Evolutionary conservation across 768 basidiomycete genomes (phyloP).

Genomic region (Leccinum boreale): DNA sequence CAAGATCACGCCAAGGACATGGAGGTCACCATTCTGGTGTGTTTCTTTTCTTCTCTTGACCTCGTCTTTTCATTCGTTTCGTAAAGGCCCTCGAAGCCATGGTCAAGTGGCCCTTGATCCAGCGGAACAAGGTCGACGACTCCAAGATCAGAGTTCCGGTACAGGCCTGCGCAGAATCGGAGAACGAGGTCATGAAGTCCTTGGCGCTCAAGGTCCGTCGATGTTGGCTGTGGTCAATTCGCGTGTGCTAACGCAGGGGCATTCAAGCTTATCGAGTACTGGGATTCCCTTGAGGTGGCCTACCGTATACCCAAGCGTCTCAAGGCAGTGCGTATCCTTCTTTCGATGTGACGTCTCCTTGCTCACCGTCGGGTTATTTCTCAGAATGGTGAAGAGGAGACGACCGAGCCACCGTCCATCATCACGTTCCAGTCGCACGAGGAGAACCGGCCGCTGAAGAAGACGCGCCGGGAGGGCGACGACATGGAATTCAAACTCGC

Average conservation of each 20-base stretch:
- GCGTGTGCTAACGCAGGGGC: background rate
- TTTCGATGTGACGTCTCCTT: background rate
- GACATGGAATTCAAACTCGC: conserved; percentile 19
- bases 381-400: conserved; percentile 33
- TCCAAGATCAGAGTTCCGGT: conserved; percentile 69
- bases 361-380: background rate
- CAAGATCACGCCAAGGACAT: conserved; percentile 69
- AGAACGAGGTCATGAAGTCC: conserved; percentile 52
- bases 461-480: conserved; percentile 29
- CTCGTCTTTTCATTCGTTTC: background rate
- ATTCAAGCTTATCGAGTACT: conserved; percentile 69
- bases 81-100: conserved; percentile 63
- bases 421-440: conserved; percentile 23
- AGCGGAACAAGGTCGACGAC: conserved; percentile 91
- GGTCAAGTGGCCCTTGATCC: conserved; percentile 75
- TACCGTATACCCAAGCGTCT: conserved; percentile 84
- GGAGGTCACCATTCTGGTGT: conserved; percentile 68
- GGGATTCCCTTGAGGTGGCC: conserved; percentile 72
- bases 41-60: conserved; percentile 24
- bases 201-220: conserved; percentile 60
- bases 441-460: conserved; percentile 31
- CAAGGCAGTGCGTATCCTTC: conserved; percentile 34
- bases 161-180: conserved; percentile 47
- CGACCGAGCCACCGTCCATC: conserved; percentile 12
- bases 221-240: background rate